Percentiles rank a stretch among this genome's conserved stretches.
phyloP scores from a whole-genome alignment of 2,329 filamentous ascomycete species.

The Colletotrichum lindemuthianum region DNA sequence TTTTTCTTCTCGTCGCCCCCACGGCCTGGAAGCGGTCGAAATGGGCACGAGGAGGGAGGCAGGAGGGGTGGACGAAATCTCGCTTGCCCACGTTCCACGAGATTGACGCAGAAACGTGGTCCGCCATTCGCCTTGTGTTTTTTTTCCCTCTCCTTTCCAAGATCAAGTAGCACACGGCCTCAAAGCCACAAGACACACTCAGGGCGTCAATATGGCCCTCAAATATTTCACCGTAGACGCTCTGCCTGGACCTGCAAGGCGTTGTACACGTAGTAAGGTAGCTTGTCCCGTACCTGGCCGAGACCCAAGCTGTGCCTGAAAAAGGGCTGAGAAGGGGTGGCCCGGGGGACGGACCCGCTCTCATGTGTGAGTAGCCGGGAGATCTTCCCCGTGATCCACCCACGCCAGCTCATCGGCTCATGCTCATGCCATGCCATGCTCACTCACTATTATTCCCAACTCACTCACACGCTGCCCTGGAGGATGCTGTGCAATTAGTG shows the following conservation, averaged over 20 bases:
- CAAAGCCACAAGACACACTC: too few species aligned
- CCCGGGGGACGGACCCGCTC: constrained; percentile 1
- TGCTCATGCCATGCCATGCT: too few species aligned
- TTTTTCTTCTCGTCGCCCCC: too few species aligned
- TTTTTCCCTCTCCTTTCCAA: not conserved
- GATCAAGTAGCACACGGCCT: constrained; percentile 2
- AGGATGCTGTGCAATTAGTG: too few species aligned
- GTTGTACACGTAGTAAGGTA: not conserved
- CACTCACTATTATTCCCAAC: too few species aligned
- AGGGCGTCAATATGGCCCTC: too few species aligned
- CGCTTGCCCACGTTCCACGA: constrained; percentile 2
- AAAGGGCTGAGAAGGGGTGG: not conserved
- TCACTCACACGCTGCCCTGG: too few species aligned
- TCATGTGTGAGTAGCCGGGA: constrained; percentile 16
- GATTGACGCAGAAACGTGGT: constrained; percentile 15
- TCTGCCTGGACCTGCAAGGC: not conserved
- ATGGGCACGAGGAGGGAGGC: not conserved
- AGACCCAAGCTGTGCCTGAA: not conserved
- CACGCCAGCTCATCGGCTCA: constrained; percentile 23
- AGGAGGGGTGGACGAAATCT: constrained; percentile 5
- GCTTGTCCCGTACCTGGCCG: not conserved
- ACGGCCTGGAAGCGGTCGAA: not conserved
- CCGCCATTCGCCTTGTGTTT: constrained; percentile 1
- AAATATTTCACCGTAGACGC: not conserved
- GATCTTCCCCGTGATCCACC: constrained; percentile 32